Base-by-base conservation (phyloP, 169 alveolate species). In the Theileria parva region DNA sequence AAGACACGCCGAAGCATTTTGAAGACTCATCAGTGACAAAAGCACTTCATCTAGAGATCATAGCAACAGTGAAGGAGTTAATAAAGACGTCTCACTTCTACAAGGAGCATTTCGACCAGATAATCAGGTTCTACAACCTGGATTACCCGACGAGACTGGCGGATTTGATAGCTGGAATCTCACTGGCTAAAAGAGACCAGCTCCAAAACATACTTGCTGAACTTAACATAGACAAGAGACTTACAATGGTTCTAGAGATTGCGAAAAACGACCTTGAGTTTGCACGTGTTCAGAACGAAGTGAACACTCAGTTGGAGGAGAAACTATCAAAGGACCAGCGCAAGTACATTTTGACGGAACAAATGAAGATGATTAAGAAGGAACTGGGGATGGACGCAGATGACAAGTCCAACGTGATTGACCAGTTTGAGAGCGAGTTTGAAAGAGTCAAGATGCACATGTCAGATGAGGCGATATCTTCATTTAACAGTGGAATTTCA, bases 361-460 rank as follows among this genome's bases (percentile, higher is more conserved):
- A 94, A 81, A 80, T 94, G 78, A 83, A 93, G 78, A 78, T 84
- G 78, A 85, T 94, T 48, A 93, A 94, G 76, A 68, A 81, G 44
- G 96, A 92, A 71, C 91, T 91, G n/a, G 95, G 95, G n/a, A 37
- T 87, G 23, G 93, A 88, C 51, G 66, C 77, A 17, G 97, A 93
- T 50, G 94, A 94, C 88, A 93, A 88, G 79, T 87, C 70, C 63
- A 83, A 91, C 44, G 79, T 89, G 27, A 81, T 72, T 53, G 92
- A 84, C 61, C 81, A 61, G 39, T 84, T 84, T 57, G 90, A 84
- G 61, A 25, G 5, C 23, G 83, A 75, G 39, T 84, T 19, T 55
- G 53, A 17, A 6, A 44, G 59, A 30, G 69, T 70, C 4, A 28
- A 28, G 37, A n/a, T 21, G 50, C 37, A 19, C 71, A 84, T 84